phyloP scores from a whole-genome alignment of 768 basidiomycete genomes.

The Pholiota microspora region DNA sequence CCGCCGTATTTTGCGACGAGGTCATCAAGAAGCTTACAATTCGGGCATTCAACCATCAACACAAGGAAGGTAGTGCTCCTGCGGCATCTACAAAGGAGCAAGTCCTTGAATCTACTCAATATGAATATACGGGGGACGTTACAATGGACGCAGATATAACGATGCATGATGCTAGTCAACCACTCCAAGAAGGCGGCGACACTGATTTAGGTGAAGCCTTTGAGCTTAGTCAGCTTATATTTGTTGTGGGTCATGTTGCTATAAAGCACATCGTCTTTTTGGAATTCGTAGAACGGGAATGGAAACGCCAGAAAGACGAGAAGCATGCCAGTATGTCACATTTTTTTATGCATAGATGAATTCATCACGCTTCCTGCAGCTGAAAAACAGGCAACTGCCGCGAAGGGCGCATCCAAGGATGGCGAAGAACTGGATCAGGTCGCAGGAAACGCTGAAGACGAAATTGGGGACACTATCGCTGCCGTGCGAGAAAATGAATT shows the following conservation, averaged over 20 bases:
- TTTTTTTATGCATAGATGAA: no score
- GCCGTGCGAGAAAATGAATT: constrained; percentile 84
- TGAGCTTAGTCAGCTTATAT: constrained; percentile 89
- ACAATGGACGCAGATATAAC: constrained; percentile 26
- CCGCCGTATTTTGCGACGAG: constrained; percentile 76
- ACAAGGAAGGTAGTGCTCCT: constrained; percentile 16
- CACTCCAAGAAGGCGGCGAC: constrained; percentile 24
- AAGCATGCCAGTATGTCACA: constrained; percentile 63
- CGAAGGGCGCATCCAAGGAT: constrained; percentile 46
- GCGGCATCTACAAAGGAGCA: constrained; percentile 7
- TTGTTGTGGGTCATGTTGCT: constrained; percentile 94
- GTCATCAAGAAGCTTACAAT: constrained; percentile 82
- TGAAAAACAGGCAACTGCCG: constrained; percentile 47
- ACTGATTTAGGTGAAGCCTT: constrained; percentile 80
- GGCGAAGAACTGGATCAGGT: constrained; percentile 95
- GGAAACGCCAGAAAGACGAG: constrained; percentile 95
- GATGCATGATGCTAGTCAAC: constrained; percentile 28
- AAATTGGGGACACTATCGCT: constrained; percentile 91
- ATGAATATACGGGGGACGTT: constrained; percentile 42
- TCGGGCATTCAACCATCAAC: constrained; percentile 57
- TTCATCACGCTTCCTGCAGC: no score
- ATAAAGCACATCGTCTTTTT: constrained; percentile 98
- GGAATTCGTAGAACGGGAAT: constrained; percentile 92
- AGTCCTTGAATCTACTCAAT: constrained; percentile 48
- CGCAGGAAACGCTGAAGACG: constrained; percentile 96